phyloP scores from a whole-genome alignment of 768 basidiomycete species.

The Suillus subalutaceus region DNA sequence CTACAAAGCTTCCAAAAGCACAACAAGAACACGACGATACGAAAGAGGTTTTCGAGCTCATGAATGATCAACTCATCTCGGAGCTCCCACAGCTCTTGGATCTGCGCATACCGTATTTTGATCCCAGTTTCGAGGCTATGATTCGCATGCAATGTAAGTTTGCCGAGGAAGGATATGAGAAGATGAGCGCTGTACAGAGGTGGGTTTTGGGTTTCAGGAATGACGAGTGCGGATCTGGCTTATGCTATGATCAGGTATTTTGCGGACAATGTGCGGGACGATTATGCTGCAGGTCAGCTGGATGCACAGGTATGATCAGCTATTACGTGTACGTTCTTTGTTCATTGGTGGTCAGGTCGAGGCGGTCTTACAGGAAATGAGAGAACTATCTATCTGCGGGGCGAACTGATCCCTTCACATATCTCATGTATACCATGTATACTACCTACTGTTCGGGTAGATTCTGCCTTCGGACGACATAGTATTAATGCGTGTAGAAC shows the following conservation, averaged over 20 bases:
- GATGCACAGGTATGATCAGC: conserved; percentile 75
- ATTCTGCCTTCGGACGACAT: background rate
- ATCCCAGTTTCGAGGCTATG: conserved; percentile 99
- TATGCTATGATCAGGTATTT: conserved; percentile 65
- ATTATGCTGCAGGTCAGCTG: conserved; percentile 95
- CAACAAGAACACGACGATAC: conserved; percentile 96
- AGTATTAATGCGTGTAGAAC: conserved; percentile 1
- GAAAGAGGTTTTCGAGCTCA: conserved; percentile 89
- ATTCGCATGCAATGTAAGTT: conserved; percentile 97
- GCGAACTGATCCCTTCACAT: conserved; percentile 35
- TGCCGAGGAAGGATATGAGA: conserved; percentile 98
- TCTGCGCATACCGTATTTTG: conserved; percentile 95
- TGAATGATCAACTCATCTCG: conserved; percentile 89
- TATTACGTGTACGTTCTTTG: background rate
- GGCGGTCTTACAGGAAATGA: conserved; percentile 95
- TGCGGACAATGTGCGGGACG: conserved; percentile 86
- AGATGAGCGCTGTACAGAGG: conserved; percentile 92
- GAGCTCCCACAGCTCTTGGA: conserved; percentile 94
- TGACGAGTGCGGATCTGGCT: background rate
- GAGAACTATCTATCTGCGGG: conserved; percentile 92
- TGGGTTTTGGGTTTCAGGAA: conserved; percentile 30
- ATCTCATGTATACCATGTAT: conserved; percentile 3
- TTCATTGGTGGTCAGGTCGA: conserved; percentile 65
- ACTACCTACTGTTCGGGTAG: background rate
- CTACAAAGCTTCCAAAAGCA: conserved; percentile 86